Conservation (phyloP, 176 grass and related monocot genomes). For the Ampelocalamus luodianensis region DNA sequence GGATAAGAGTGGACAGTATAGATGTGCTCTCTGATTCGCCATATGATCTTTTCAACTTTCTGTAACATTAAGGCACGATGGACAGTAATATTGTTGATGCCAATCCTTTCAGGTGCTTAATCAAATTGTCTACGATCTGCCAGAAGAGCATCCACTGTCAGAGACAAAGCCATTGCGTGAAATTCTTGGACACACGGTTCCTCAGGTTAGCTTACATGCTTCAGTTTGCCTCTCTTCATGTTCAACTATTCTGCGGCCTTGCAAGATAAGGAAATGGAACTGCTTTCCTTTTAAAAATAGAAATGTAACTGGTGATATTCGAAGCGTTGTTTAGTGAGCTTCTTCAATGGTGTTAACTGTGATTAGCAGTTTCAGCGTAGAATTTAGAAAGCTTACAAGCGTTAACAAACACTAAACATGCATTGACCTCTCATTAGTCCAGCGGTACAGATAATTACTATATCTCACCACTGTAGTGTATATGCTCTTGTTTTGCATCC, state of each 20-base stretch:
- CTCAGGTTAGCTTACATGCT: constrained; percentile 67
- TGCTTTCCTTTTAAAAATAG: background rate
- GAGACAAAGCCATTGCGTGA: constrained; percentile 81
- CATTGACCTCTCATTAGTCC: background rate
- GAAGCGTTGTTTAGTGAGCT: background rate
- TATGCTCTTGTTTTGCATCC: background rate
- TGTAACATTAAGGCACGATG: background rate
- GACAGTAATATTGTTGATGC: constrained; percentile 23
- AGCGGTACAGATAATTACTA: background rate
- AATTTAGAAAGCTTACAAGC: background rate
- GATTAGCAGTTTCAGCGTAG: background rate
- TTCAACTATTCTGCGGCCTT: background rate
- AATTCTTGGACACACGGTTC: constrained; percentile 86
- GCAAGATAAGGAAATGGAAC: background rate
- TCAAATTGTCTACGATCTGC: constrained; percentile 90
- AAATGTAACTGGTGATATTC: background rate
- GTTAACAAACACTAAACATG: background rate
- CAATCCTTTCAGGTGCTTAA: constrained; percentile 74
- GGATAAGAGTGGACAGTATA: background rate
- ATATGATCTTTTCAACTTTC: background rate
- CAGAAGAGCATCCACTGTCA: constrained; percentile 75
- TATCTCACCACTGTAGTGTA: background rate
- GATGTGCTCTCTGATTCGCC: background rate
- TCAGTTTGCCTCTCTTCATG: constrained; percentile 12
- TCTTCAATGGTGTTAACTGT: background rate